These are phyloP conservation scores for Aspergillus hiratsukae DNA, from an alignment of 2,329 filamentous ascomycete species.

Conservation along the genomic window DNA sequence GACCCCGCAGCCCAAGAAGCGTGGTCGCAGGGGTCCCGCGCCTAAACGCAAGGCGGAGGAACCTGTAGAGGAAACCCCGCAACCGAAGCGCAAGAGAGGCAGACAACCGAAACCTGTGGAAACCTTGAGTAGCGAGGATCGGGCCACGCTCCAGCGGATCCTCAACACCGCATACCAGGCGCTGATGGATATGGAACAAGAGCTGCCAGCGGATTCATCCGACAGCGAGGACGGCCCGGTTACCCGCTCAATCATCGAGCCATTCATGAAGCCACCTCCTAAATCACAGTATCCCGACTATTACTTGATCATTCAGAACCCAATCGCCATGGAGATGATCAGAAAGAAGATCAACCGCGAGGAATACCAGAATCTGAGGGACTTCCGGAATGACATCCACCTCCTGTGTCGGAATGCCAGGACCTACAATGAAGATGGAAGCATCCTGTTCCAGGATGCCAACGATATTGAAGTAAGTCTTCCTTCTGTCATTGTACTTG, in stretches of 20 bases:
- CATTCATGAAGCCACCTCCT: conserved; percentile 86
- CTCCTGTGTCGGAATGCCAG: conserved; percentile 86
- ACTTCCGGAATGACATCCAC: conserved; percentile 77
- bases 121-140: conserved; percentile 63
- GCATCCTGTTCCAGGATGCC: conserved; percentile 85
- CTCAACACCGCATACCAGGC: conserved; percentile 72
- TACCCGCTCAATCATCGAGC: conserved; percentile 82
- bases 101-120: conserved; percentile 67
- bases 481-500: conserved; percentile 1
- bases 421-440: conserved; percentile 95
- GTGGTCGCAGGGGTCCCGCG: conserved; percentile 66
- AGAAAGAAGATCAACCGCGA: conserved; percentile 93
- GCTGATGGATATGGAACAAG: conserved; percentile 79
- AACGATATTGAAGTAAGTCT: conserved; percentile 80
- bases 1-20: conserved; percentile 69
- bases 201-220: conserved; percentile 52
- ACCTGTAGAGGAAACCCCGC: conserved; percentile 70
- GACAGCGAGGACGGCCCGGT: conserved; percentile 50
- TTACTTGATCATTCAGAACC: conserved; percentile 85
- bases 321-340: conserved; percentile 95
- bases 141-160: conserved; percentile 72
- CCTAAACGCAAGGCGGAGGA: conserved; percentile 87
- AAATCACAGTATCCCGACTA: conserved; percentile 92
- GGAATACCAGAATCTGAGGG: conserved; percentile 76
- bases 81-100: conserved; percentile 71